Percentiles rank a stretch among this genome's conserved stretches.
These are phyloP conservation scores for Kodamaea hsintzibuensis DNA, from an alignment of 805 yeast species.

Conservation along the genomic window DNA sequence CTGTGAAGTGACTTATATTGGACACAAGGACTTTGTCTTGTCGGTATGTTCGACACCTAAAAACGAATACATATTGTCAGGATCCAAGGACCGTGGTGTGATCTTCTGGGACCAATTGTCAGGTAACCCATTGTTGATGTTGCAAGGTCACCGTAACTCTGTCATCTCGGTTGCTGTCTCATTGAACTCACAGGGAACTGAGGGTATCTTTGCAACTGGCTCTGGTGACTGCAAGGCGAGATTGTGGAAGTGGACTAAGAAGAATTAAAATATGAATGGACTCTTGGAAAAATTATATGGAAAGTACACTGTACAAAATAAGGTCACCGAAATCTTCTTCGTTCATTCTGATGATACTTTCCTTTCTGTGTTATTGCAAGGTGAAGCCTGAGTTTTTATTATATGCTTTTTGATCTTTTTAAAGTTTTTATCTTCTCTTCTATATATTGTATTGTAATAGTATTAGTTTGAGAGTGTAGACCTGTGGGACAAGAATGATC, in stretches of 20 bases:
- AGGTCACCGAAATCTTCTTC: not conserved
- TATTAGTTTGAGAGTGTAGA: slow-evolving; percentile 3
- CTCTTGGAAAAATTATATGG: not conserved
- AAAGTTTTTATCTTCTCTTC: slow-evolving; percentile 4
- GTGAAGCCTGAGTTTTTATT: not conserved
- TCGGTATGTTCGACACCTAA: slow-evolving; percentile 94
- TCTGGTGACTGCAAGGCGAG: slow-evolving; percentile 97
- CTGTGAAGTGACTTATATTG: slow-evolving; percentile 90
- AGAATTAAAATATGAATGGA: slow-evolving; percentile 11
- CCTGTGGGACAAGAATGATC: too few relatives aligned
- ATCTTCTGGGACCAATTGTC: slow-evolving; percentile 93
- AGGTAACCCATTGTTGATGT: slow-evolving; percentile 91
- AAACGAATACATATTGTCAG: slow-evolving; percentile 86
- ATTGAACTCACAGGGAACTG: slow-evolving; percentile 69
- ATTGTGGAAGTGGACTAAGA: slow-evolving; percentile 85
- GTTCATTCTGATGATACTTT: not conserved
- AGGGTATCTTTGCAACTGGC: slow-evolving; percentile 94
- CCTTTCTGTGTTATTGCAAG: not conserved
- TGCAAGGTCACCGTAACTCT: slow-evolving; percentile 95
- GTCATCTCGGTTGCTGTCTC: slow-evolving; percentile 94
- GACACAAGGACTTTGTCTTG: slow-evolving; percentile 94
- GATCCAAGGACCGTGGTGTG: slow-evolving; percentile 96
- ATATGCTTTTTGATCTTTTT: not conserved
- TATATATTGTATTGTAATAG: slow-evolving; percentile 13
- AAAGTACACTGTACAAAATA: not conserved